Evolutionary conservation across 2,329 filamentous ascomycete genomes (phyloP), one percentile per base, ranked within the genome.

Genomic region (Sclerotinia subarctica): DNA sequence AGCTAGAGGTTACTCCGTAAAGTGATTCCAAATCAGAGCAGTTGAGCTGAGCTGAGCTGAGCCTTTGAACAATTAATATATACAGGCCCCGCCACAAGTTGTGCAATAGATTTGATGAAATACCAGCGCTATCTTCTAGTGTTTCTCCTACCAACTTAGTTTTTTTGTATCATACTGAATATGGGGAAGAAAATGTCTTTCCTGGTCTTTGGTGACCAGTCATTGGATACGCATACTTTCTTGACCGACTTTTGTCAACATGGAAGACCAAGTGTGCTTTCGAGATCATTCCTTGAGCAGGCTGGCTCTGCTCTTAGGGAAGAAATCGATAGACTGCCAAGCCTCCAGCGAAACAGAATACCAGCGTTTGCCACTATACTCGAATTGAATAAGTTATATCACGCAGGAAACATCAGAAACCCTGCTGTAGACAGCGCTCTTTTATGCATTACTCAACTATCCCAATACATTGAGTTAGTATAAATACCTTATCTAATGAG

Each of bases 141-240:
- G 35, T 19, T 56, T 32, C n/a, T 53, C 46, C 49, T 47, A 38
- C 59, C 57, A 67, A 54, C 65, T 63, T 63, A 44, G 8, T 19
- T 63, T 63, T 67, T 54, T 35, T 67, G 26, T 56, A 67, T 54
- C 51, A 63, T 67, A 63, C 49, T 54, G 38, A 67, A 63, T 42
- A 74, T 74, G 72, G 66, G 69, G 38, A 67, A 72, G 54, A 72
- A 81, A 76, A 79, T 84, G 78, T 80, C 81, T 64, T 85, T 83
- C 77, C 84, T 90, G 77, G 84, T 91, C 70, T 90, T 91, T 76
- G 88, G 88, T 80, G 89, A 91, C 76, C 89, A 91, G 79, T 90
- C 88, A 69, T 83, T 87, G 74, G 87, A 90, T 77, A 88, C 88
- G 73, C 86, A 89, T 76, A 81, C 80, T 72, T 86, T 90, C 72